Evolutionary conservation across 2,329 filamentous ascomycete species (phyloP).

Genomic region (Zalaria obscura): DNA sequence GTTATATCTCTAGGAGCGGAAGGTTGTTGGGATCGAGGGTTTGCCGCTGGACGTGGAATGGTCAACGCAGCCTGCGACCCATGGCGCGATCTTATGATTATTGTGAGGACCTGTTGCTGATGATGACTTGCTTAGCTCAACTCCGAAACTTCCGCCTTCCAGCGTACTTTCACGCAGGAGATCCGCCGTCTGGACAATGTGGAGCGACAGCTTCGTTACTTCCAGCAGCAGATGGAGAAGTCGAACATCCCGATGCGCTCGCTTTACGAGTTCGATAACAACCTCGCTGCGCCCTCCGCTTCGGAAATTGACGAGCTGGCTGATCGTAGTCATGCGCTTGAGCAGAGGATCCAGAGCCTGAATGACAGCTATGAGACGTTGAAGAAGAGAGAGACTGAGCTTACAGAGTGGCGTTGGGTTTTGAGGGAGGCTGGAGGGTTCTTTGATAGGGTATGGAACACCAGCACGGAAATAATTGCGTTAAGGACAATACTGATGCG

Average conservation of each 20-base stretch:
- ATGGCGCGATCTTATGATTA: too few relatives aligned
- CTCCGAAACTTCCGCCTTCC: slow-evolving; percentile 82
- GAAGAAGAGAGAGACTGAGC: slow-evolving; percentile 92
- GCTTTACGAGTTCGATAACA: slow-evolving; percentile 74
- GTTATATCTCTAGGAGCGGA: slow-evolving; percentile 19
- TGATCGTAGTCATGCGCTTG: slow-evolving; percentile 81
- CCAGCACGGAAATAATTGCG: not conserved
- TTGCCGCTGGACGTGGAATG: too few relatives aligned
- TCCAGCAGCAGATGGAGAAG: slow-evolving; percentile 92
- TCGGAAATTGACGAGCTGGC: slow-evolving; percentile 93
- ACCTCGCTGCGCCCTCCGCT: slow-evolving; percentile 74
- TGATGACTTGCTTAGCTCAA: slow-evolving; percentile 52
- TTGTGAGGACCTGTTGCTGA: too few relatives aligned
- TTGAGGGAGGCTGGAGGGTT: slow-evolving; percentile 91
- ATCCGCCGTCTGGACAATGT: slow-evolving; percentile 96
- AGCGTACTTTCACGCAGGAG: slow-evolving; percentile 93
- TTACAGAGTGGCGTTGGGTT: slow-evolving; percentile 98
- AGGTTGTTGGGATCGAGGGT: too few relatives aligned
- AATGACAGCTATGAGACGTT: slow-evolving; percentile 98
- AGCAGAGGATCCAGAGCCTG: slow-evolving; percentile 77
- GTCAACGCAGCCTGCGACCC: too few relatives aligned
- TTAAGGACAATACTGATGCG: not conserved
- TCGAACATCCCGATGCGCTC: slow-evolving; percentile 72
- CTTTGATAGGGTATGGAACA: slow-evolving; percentile 55
- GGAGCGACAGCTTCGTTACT: slow-evolving; percentile 92